Evolutionary conservation across 345 rosid genomes (phyloP).

Genomic region (Euclidium syriacum): DNA sequence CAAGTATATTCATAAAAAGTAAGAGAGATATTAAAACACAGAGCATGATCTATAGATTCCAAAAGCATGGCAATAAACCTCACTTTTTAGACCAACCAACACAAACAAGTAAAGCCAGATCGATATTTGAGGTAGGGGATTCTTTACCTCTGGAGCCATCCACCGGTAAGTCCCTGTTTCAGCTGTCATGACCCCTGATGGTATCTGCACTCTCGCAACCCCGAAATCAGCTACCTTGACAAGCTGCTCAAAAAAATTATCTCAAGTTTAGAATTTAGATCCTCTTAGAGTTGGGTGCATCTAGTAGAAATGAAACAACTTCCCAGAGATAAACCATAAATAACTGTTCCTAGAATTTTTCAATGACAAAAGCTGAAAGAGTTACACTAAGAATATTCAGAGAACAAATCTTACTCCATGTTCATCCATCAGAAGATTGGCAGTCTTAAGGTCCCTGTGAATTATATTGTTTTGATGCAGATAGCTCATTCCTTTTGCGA

Average conservation of each 20-base stretch:
- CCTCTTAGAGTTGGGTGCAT: neutral
- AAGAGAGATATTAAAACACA: neutral
- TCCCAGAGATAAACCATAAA: neutral
- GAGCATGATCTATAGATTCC: neutral
- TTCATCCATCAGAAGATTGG: conserved; percentile 98
- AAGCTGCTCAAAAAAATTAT: conserved; percentile 47
- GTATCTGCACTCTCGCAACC: conserved; percentile 88
- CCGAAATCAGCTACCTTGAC: conserved; percentile 99
- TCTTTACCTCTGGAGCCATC: conserved; percentile 98
- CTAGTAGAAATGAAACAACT: neutral
- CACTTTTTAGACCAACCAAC: neutral
- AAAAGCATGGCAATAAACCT: too few relatives aligned
- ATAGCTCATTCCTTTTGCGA: conserved; percentile 97
- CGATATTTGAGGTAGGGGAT: neutral
- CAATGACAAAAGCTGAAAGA: neutral
- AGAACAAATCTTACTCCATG: conserved; percentile 59
- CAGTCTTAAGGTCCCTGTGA: conserved; percentile 96
- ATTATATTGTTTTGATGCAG: conserved; percentile 94
- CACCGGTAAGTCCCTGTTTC: conserved; percentile 99
- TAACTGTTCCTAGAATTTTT: neutral
- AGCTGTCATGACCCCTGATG: conserved; percentile 96
- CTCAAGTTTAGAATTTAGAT: neutral
- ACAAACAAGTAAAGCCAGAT: neutral
- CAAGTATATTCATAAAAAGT: conserved; percentile 13
- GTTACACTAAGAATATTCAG: neutral